phyloP scores from a whole-genome alignment of 208 protist genomes.

The Trypanosoma vivax region DNA sequence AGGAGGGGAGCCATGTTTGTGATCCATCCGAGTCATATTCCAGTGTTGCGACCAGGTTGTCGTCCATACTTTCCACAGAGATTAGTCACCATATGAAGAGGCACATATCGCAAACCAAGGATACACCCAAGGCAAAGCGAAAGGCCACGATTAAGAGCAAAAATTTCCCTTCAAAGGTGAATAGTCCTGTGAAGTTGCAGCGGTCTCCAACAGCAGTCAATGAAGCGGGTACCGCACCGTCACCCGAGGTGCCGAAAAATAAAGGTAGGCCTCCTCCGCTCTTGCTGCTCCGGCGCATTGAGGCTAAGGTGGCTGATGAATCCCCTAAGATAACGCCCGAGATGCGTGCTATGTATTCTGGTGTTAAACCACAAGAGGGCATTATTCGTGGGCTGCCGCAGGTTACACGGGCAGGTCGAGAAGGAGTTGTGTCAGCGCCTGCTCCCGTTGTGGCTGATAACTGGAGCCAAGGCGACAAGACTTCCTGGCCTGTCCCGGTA shows the following conservation, averaged over 20 bases:
- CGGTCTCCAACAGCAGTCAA: no score
- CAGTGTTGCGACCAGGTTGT: constrained; percentile 3
- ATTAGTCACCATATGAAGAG: not conserved
- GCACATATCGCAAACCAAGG: not conserved
- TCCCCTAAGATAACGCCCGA: constrained; percentile 15
- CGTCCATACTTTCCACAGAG: not conserved
- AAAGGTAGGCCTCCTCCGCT: constrained; percentile 18
- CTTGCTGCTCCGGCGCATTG: constrained; percentile 3
- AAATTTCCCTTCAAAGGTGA: no score
- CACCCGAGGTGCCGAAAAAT: not conserved
- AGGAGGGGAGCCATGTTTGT: not conserved
- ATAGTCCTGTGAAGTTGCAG: no score
- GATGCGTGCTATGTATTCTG: constrained; percentile 17
- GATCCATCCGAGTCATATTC: not conserved
- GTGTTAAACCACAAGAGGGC: constrained; percentile 11
- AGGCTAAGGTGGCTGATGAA: constrained; percentile 3
- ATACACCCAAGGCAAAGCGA: not conserved
- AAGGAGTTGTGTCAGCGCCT: not conserved
- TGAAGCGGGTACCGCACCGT: no score
- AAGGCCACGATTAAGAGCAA: no score
- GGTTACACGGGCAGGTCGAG: not conserved
- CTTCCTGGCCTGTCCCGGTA: constrained; percentile 15
- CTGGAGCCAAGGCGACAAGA: no score
- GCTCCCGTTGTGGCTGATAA: not conserved
- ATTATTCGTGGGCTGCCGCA: constrained; percentile 10